Base-by-base conservation (phyloP, 148 eudicot genomes). In the Nepenthes gracilis region DNA sequence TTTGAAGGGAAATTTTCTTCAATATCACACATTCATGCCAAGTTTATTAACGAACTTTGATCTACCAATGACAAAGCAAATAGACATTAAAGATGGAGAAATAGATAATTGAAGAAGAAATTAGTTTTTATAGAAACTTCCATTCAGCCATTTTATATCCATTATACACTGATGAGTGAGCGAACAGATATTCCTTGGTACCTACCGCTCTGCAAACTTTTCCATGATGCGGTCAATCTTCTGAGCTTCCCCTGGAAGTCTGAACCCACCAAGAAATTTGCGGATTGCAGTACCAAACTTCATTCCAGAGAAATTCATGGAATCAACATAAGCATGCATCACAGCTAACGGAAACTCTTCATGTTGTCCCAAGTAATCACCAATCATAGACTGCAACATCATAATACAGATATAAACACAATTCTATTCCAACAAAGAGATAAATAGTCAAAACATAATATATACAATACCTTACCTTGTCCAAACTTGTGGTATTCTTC, bases 191-290 rank as follows among this genome's bases (percentile, higher is more conserved):
- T n/a, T 12, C 36, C 35, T 32, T 35, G 62, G 72, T 45, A 77
- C 88, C 62, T 77, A 93, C 98, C 98, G 96, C 65, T 88, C 98
- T 2, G 96, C 98, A 78, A 93, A 93, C 64, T 93, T 93, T 63
- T 93, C 98, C 98, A 93, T 93, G 48, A 93, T 86, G 59, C 96
- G 96, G 74, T 93, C 98, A 70, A 93, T 93, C 85, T 93, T 93
- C 67, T 93, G 98, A 71, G 98, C 98, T 84, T 93, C 98, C 69
- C 98, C 96, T 47, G 98, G 98, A 81, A 93, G 95, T 72, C 98
- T 84, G 69, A 93, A 93, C 36, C 96, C 98, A 74, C 74, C 81
- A 47, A 93, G 95, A 60, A 86, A 93, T 64, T 84, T 90, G 36
- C 98, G 96, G 43, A 93, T 78, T 36, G 98, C 98, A 75, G 85